phyloP scores from a whole-genome alignment of 2,329 filamentous ascomycete genomes.

The Exophiala phaeomuriformis region DNA sequence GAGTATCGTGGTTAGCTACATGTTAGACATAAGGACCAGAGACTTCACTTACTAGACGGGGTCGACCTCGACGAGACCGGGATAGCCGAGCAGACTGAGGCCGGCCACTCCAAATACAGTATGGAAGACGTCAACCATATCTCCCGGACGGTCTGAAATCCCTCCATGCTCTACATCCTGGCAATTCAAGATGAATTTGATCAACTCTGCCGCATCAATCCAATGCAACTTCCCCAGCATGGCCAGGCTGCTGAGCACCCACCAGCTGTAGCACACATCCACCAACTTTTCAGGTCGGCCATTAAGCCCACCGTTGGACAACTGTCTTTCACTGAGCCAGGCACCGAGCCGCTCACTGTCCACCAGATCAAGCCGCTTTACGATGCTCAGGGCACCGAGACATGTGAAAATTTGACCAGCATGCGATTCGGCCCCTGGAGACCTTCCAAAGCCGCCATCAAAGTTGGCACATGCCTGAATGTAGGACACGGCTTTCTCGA shows the following conservation, averaged over 20 bases:
- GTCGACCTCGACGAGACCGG: constrained; percentile 71
- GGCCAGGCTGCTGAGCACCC: constrained; percentile 84
- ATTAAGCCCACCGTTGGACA: constrained; percentile 81
- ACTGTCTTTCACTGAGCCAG: constrained; percentile 90
- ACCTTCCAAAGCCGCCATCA: constrained; percentile 86
- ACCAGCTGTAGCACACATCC: constrained; percentile 99
- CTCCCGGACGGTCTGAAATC: constrained; percentile 79
- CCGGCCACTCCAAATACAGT: constrained; percentile 85
- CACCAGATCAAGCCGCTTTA: constrained; percentile 70
- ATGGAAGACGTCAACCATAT: constrained; percentile 97
- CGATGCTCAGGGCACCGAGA: constrained; percentile 77
- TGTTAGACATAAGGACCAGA: neutral
- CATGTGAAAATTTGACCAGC: constrained; percentile 95
- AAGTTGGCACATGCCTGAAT: constrained; percentile 81
- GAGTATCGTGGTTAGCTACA: constrained; percentile 19
- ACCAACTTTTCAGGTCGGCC: constrained; percentile 91
- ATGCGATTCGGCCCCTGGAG: constrained; percentile 87
- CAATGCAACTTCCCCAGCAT: constrained; percentile 86
- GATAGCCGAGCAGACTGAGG: constrained; percentile 71
- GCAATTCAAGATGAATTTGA: constrained; percentile 74
- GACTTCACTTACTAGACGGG: constrained; percentile 64
- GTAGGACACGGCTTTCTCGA: constrained; percentile 71
- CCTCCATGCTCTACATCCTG: constrained; percentile 82
- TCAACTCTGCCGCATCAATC: constrained; percentile 79
- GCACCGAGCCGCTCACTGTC: constrained; percentile 73